Evolutionary conservation across 805 yeast genomes (phyloP).

Genomic region (Teunomyces barrocoloradensis): DNA sequence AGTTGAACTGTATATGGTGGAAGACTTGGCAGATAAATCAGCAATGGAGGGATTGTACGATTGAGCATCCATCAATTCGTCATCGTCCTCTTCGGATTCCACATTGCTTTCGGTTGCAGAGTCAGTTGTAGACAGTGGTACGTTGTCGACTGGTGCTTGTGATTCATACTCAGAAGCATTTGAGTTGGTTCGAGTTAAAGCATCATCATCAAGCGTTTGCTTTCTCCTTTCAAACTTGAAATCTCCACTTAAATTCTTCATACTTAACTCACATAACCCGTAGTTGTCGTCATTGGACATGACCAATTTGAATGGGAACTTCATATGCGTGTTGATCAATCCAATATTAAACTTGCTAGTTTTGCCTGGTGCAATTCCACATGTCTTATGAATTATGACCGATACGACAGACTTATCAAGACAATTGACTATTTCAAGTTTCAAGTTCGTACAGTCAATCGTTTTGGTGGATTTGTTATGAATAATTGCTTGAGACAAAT

Average conservation of each 20-base stretch:
- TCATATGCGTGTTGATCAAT: slow-evolving; percentile 28
- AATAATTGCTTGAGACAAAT: slow-evolving; percentile 30
- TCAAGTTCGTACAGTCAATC: slow-evolving; percentile 30
- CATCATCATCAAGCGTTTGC: not conserved
- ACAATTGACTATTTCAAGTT: slow-evolving; percentile 28
- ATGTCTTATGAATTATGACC: slow-evolving; percentile 28
- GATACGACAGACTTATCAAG: slow-evolving; percentile 24
- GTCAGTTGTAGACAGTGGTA: not conserved
- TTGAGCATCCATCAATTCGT: not conserved
- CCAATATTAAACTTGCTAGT: slow-evolving; percentile 33
- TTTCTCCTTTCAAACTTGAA: slow-evolving; percentile 10
- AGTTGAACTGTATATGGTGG: slow-evolving; percentile 14
- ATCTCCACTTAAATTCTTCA: slow-evolving; percentile 22
- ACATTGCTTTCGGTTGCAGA: not conserved
- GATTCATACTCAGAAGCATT: not conserved
- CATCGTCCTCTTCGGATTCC: not conserved
- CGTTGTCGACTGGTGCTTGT: not conserved
- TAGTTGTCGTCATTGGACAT: slow-evolving; percentile 18
- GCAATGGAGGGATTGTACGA: not conserved
- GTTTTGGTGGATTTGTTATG: slow-evolving; percentile 23
- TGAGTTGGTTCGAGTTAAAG: not conserved
- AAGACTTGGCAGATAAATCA: not conserved
- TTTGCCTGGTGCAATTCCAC: slow-evolving; percentile 31
- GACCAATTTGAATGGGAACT: slow-evolving; percentile 31
- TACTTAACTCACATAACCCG: slow-evolving; percentile 22